A percentile compares a stretch with the other conserved stretches of the same genome.
Conservation (phyloP, 129 eudicot species). For the Smallanthus sonchifolius region DNA sequence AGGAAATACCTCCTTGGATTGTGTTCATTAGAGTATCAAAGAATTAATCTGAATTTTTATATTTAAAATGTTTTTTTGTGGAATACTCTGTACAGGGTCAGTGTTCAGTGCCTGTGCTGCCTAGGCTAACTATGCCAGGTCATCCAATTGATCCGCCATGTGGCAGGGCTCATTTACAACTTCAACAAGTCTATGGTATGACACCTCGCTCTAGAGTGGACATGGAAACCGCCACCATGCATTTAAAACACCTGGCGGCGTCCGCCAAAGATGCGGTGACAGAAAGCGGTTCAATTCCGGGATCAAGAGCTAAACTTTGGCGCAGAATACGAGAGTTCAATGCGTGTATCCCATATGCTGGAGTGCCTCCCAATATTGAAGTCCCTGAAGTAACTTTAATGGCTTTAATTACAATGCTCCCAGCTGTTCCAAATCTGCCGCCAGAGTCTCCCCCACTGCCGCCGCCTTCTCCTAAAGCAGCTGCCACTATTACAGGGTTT, state of each 20-base stretch:
- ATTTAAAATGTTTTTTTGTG: neutral
- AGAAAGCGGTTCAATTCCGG: slow-evolving; percentile 95
- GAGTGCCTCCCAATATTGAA: slow-evolving; percentile 78
- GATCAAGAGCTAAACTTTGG: slow-evolving; percentile 98
- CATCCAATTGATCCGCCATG: slow-evolving; percentile 98
- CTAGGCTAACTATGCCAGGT: slow-evolving; percentile 95
- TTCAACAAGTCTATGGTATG: slow-evolving; percentile 36
- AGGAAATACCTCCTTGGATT: too few species aligned
- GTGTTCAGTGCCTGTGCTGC: slow-evolving; percentile 79
- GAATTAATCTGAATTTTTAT: too few species aligned
- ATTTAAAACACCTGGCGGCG: slow-evolving; percentile 90
- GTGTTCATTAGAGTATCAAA: too few species aligned
- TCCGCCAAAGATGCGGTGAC: slow-evolving; percentile 97
- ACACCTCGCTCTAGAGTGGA: slow-evolving; percentile 49
- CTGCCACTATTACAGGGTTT: slow-evolving; percentile 92
- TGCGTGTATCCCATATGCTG: slow-evolving; percentile 81
- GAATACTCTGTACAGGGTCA: slow-evolving; percentile 59
- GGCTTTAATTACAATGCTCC: slow-evolving; percentile 97
- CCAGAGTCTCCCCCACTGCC: slow-evolving; percentile 93
- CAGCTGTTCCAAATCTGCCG: slow-evolving; percentile 88
- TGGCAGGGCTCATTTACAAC: slow-evolving; percentile 70
- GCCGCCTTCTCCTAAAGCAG: slow-evolving; percentile 98
- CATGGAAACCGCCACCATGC: slow-evolving; percentile 74
- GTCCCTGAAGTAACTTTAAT: slow-evolving; percentile 98
- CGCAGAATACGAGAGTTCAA: slow-evolving; percentile 93